A percentile compares a stretch with the other conserved stretches of the same genome.
Evolutionary conservation across 345 rosid genomes (phyloP).

Genomic region (Gossypium thurberi): DNA sequence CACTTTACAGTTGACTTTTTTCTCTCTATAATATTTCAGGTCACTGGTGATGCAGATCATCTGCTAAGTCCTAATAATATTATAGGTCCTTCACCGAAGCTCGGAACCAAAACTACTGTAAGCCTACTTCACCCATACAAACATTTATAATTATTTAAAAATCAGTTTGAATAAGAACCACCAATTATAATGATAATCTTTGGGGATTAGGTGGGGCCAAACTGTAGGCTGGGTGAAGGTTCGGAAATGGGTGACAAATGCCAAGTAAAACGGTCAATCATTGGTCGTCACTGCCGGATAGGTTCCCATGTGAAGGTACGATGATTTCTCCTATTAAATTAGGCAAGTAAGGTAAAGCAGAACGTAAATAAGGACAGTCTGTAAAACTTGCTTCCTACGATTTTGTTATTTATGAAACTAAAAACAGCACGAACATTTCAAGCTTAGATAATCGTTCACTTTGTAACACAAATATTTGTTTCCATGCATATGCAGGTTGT

Average conservation of each 20-base stretch:
- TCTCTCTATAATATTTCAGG: constrained; percentile 35
- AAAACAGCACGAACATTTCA: background rate
- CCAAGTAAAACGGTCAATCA: constrained; percentile 90
- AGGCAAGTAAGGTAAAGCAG: background rate
- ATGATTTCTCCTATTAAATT: background rate
- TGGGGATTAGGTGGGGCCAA: constrained; percentile 66
- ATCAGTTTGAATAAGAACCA: background rate
- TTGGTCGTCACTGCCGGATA: constrained; percentile 93
- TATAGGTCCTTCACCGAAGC: constrained; percentile 71
- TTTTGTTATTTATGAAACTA: background rate
- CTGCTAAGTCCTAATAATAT: constrained; percentile 81
- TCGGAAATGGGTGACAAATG: constrained; percentile 95
- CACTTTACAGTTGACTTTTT: constrained; percentile 9
- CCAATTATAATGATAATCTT: background rate
- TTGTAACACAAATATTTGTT: background rate
- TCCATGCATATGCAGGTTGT: constrained; percentile 51
- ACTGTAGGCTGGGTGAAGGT: constrained; percentile 92
- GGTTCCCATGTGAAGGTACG: constrained; percentile 95
- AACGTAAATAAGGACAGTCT: background rate
- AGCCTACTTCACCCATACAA: constrained; percentile 15
- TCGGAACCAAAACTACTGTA: constrained; percentile 86
- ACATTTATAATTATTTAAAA: background rate
- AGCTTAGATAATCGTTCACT: background rate
- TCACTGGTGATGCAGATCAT: constrained; percentile 76
- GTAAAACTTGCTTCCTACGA: background rate